These are phyloP conservation scores for Amanita rubescens DNA, from an alignment of 768 basidiomycete species.

Conservation along the genomic window DNA sequence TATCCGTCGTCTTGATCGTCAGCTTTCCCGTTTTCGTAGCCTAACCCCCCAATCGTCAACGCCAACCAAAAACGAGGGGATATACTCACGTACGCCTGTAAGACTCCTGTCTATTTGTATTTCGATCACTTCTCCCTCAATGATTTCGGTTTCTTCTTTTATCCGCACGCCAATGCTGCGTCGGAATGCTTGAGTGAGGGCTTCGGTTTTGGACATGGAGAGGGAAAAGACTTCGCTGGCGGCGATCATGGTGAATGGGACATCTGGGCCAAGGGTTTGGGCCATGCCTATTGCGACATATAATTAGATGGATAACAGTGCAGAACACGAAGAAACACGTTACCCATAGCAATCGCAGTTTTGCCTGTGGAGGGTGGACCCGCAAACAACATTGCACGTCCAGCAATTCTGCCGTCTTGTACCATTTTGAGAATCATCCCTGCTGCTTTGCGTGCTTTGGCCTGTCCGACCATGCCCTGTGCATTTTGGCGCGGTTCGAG, in stretches of 20 bases:
- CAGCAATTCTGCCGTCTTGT: slow-evolving; percentile 91
- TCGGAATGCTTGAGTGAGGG: slow-evolving; percentile 92
- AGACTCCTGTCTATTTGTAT: slow-evolving; percentile 97
- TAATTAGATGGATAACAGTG: neutral
- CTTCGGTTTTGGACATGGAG: slow-evolving; percentile 96
- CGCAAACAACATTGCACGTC: slow-evolving; percentile 93
- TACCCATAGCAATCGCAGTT: slow-evolving; percentile 97
- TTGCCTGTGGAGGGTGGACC: slow-evolving; percentile 97
- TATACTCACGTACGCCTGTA: slow-evolving; percentile 63
- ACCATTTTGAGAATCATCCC: slow-evolving; percentile 99
- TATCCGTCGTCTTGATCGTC: slow-evolving; percentile 91
- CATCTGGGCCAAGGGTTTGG: slow-evolving; percentile 87
- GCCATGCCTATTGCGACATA: slow-evolving; percentile 68
- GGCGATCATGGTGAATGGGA: slow-evolving; percentile 97
- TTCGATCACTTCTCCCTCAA: slow-evolving; percentile 97
- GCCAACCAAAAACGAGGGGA: neutral
- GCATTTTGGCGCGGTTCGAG: slow-evolving; percentile 84
- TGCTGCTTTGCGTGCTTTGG: slow-evolving; percentile 92
- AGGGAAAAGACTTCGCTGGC: slow-evolving; percentile 95
- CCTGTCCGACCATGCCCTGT: slow-evolving; percentile 98
- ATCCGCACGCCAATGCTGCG: slow-evolving; percentile 96
- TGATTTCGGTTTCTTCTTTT: slow-evolving; percentile 95
- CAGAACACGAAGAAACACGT: slow-evolving; percentile 17
- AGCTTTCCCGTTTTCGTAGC: slow-evolving; percentile 97
- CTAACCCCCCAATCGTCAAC: slow-evolving; percentile 29